Base-by-base conservation (phyloP, 2,329 filamentous ascomycete species). In the Talaromyces atroroseus region DNA sequence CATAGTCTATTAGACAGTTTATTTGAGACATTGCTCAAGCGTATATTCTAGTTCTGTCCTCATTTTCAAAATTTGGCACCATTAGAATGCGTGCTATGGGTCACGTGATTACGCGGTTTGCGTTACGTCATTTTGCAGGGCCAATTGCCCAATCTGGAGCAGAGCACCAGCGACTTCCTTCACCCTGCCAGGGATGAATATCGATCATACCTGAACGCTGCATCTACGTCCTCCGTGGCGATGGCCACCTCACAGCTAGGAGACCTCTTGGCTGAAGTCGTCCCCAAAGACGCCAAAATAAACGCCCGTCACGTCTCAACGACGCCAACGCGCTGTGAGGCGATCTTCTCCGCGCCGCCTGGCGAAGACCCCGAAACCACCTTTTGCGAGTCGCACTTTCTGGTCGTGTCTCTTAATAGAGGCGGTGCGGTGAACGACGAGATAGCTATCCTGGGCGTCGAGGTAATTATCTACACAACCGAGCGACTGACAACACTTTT, bases 291-390 rank as follows among this genome's bases (percentile, higher is more conserved):
- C 58, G 75, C 79, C 61, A 70, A 73, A 49, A 88, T 95, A 69
- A 85, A 80, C 61, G 80, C 92, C 65, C 87, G 95, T 71, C 92
- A 99, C 76, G 77, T 96, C 63, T 95, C 90, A 23, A 95, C 92
- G 5, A 88, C 89, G 14, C 89, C 92, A 5, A 86, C 84, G 34
- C 80, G 80, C 68, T 87, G 85, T 60, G 81, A 85, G 8, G 82
- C 92, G 16, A 82, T 99, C 45, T 96, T 88, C 74, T 86, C 89
- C 36, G 82, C 92, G 34, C 85, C 89, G 3, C 89, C 89, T 4
- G 84, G 86, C 57, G 77, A 83, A 61, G 81, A 82, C 45, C 82
- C 87, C 8, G 88, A 95, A 67, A 80, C 83, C 58, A 99, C 94
- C 0, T 92, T 87, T 64, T 87, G 89, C 74, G 90, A 96, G 71